phyloP scores from a whole-genome alignment of 371 early-diverging fungal species.

The Mucor indicus region DNA sequence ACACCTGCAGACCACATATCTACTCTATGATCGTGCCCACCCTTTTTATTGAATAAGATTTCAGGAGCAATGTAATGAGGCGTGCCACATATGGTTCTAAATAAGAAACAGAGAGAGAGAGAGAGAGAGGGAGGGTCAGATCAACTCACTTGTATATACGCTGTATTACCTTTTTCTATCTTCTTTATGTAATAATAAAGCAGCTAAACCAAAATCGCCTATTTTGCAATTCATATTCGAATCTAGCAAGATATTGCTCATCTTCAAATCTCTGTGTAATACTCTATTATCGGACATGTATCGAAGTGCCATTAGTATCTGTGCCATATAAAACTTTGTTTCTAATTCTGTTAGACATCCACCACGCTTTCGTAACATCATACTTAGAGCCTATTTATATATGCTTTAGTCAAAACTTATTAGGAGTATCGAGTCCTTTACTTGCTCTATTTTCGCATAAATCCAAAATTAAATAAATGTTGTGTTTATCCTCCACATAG shows the following conservation, averaged over 20 bases:
- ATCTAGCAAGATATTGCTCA: slow-evolving; percentile 93
- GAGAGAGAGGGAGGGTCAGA: neutral
- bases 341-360: slow-evolving; percentile 87
- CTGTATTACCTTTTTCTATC: slow-evolving; percentile 83
- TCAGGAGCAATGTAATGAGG: slow-evolving; percentile 98
- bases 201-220: slow-evolving; percentile 98
- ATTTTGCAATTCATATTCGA: slow-evolving; percentile 86
- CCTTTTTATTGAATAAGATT: slow-evolving; percentile 81
- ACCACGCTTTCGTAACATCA: slow-evolving; percentile 71
- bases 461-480: slow-evolving; percentile 95
- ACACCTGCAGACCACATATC: slow-evolving; percentile 99
- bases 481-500: slow-evolving; percentile 85
- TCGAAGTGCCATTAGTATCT: slow-evolving; percentile 80
- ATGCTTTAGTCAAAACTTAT: too few species aligned
- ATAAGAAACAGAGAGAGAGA: neutral
- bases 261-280: slow-evolving; percentile 97
- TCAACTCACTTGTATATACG: neutral
- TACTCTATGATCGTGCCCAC: slow-evolving; percentile 88
- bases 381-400: slow-evolving; percentile 77
- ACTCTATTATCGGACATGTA: slow-evolving; percentile 86
- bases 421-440: too few species aligned
- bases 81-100: slow-evolving; percentile 64
- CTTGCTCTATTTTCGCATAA: slow-evolving; percentile 86
- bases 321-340: slow-evolving; percentile 82
- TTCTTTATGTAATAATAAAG: slow-evolving; percentile 65